These are phyloP conservation scores for Canariomyces notabilis DNA, from an alignment of 2,329 filamentous ascomycete species.

Conservation along the genomic window DNA sequence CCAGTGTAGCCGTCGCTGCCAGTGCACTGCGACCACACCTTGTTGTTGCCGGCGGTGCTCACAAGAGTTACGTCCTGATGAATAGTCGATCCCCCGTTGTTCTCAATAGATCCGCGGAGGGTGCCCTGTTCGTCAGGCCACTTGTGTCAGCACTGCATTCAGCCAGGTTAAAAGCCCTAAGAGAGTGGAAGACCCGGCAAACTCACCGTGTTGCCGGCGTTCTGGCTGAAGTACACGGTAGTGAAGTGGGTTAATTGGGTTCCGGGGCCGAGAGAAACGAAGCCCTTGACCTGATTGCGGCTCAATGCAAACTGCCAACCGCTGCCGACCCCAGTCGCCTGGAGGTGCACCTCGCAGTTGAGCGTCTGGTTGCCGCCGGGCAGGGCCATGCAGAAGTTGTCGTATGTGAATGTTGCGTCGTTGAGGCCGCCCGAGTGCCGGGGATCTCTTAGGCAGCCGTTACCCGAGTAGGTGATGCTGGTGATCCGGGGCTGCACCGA, in stretches of 20 bases:
- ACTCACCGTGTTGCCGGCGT: conserved; percentile 31
- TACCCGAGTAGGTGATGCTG: conserved; percentile 34
- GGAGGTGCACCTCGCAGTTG: conserved; percentile 36
- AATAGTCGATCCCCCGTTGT: conserved; percentile 26
- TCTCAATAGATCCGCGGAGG: conserved; percentile 26
- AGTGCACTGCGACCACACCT: conserved; percentile 35
- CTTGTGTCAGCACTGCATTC: neutral
- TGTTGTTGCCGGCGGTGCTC: conserved; percentile 23
- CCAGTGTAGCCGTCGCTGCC: conserved; percentile 31
- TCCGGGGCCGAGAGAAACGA: conserved; percentile 31
- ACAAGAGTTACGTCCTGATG: conserved; percentile 30
- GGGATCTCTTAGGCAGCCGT: conserved; percentile 32
- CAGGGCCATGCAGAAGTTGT: conserved; percentile 23
- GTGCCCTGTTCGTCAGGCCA: conserved; percentile 24
- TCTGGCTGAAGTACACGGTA: conserved; percentile 35
- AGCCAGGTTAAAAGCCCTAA: neutral
- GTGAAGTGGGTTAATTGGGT: conserved; percentile 32
- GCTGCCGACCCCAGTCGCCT: conserved; percentile 27
- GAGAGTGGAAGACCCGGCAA: neutral
- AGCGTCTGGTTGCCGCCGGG: conserved; percentile 27
- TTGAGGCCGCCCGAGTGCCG: conserved; percentile 30
- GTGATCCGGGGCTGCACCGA: conserved; percentile 28
- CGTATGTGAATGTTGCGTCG: conserved; percentile 26
- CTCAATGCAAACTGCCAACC: conserved; percentile 38
- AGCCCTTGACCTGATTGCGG: conserved; percentile 31